These are phyloP conservation scores for Saccharomycopsis sp. DNA, from an alignment of 805 yeast species.

Conservation along the genomic window DNA sequence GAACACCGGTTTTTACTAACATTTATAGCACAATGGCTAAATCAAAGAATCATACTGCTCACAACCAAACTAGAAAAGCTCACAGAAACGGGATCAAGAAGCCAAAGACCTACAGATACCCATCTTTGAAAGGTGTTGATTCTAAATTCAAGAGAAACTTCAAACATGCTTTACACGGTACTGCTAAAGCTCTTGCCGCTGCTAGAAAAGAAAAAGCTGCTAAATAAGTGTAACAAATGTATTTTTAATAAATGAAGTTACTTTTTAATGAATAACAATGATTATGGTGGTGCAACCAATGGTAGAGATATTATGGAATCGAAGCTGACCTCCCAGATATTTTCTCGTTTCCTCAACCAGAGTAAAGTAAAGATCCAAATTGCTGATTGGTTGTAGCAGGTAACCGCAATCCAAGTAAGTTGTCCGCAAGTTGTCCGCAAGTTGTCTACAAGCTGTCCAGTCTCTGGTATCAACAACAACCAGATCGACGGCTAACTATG, in stretches of 20 bases:
- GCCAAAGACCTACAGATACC: constrained; percentile 97
- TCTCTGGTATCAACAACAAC: no score
- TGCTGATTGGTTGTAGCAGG: no score
- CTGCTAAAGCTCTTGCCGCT: constrained; percentile 88
- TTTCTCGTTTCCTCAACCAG: no score
- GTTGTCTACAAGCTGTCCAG: no score
- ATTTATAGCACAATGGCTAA: constrained; percentile 69
- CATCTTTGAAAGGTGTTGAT: constrained; percentile 97
- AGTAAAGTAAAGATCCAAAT: no score
- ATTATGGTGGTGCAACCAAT: neutral
- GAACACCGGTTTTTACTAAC: constrained; percentile 26
- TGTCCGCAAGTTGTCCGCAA: no score
- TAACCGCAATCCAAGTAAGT: no score
- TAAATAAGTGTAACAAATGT: constrained; percentile 17
- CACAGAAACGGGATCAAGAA: constrained; percentile 99
- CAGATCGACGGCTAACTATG: no score
- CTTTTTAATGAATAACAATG: no score
- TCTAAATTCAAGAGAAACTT: constrained; percentile 99
- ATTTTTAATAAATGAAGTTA: constrained; percentile 5
- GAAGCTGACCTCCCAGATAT: no score
- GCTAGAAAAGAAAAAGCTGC: constrained; percentile 50
- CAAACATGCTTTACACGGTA: constrained; percentile 98
- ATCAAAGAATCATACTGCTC: constrained; percentile 99
- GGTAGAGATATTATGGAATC: neutral
- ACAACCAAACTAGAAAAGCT: constrained; percentile 99